Percentiles rank a stretch among this genome's conserved stretches.
Evolutionary conservation across 1,139 yeast genomes (phyloP).

Genomic region (Candida pseudoviswanathii): DNA sequence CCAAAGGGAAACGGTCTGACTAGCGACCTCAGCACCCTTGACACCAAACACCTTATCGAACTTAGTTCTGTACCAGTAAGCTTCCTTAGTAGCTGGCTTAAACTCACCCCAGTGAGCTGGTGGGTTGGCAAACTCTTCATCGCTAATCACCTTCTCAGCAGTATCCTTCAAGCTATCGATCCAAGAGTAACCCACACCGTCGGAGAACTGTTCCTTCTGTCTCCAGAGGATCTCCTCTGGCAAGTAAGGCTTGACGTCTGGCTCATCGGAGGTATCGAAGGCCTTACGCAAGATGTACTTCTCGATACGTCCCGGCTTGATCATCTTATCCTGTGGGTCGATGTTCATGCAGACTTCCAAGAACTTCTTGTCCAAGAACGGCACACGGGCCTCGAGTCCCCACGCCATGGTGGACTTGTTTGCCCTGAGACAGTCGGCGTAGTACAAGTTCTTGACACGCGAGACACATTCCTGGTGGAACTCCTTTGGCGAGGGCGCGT

Average conservation of each 20-base stretch:
- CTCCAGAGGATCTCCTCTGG: conserved; percentile 98
- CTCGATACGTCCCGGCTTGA: conserved; percentile 78
- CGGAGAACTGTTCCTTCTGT: conserved; percentile 99
- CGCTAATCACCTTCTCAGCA: conserved; percentile 83
- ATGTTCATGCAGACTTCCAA: conserved; percentile 93
- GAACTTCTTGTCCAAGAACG: conserved; percentile 94
- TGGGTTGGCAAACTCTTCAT: conserved; percentile 86
- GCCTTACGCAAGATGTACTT: conserved; percentile 96
- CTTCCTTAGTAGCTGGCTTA: conserved; percentile 96
- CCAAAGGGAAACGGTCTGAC: conserved; percentile 98
- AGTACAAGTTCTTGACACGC: conserved; percentile 95
- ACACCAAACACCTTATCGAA: conserved; percentile 87
- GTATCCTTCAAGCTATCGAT: conserved; percentile 96
- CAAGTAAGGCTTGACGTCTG: conserved; percentile 74
- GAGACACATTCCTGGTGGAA: conserved; percentile 95
- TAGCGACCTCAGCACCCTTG: conserved; percentile 75
- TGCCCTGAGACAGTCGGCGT: conserved; percentile 97
- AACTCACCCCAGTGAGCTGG: conserved; percentile 96
- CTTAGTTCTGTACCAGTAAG: conserved; percentile 97
- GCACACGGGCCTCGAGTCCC: conserved; percentile 99
- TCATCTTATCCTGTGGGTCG: conserved; percentile 88
- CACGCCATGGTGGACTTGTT: conserved; percentile 99
- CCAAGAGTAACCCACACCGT: conserved; percentile 99
- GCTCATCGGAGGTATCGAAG: conserved; percentile 81
- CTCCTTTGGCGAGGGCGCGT: conserved; percentile 89